Evolutionary conservation across 2,329 filamentous ascomycete species (phyloP).

Genomic region (Clarireedia homoeocarpa): DNA sequence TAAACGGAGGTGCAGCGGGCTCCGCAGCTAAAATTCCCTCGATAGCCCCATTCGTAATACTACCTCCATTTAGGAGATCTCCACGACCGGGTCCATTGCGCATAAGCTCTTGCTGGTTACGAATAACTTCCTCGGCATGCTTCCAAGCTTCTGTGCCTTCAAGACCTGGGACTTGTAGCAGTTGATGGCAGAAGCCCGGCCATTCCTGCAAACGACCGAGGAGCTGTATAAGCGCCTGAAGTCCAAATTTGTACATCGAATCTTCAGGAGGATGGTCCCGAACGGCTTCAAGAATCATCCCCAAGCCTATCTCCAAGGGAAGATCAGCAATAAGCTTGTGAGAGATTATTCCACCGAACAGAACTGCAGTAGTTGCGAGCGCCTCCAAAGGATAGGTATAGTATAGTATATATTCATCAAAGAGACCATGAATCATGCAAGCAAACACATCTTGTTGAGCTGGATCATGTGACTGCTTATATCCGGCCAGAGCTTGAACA

Average conservation of each 20-base stretch:
- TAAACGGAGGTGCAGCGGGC: conserved; percentile 62
- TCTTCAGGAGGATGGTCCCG: conserved; percentile 74
- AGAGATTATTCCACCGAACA: conserved; percentile 94
- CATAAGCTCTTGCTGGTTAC: conserved; percentile 54
- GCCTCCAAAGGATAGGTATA: conserved; percentile 94
- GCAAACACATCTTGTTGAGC: conserved; percentile 91
- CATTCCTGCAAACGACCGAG: conserved; percentile 79
- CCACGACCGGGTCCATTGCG: conserved; percentile 45
- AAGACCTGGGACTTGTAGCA: conserved; percentile 74
- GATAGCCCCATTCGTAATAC: conserved; percentile 60
- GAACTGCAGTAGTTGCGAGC: conserved; percentile 86
- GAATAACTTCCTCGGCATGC: conserved; percentile 74
- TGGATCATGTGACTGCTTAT: conserved; percentile 79
- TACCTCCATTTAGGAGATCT: conserved; percentile 37
- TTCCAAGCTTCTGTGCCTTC: conserved; percentile 78
- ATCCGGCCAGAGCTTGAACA: conserved; percentile 73
- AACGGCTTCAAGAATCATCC: conserved; percentile 96
- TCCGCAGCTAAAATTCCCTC: conserved; percentile 56
- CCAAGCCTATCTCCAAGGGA: conserved; percentile 85
- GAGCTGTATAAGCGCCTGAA: conserved; percentile 89
- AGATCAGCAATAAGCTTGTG: conserved; percentile 86
- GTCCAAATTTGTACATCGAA: conserved; percentile 95
- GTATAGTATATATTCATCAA: conserved; percentile 96
- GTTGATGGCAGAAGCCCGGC: conserved; percentile 86
- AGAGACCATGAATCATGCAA: conserved; percentile 96